Base-by-base conservation (phyloP, 2,329 filamentous ascomycete species). In the Cordyceps fumosorosea region DNA sequence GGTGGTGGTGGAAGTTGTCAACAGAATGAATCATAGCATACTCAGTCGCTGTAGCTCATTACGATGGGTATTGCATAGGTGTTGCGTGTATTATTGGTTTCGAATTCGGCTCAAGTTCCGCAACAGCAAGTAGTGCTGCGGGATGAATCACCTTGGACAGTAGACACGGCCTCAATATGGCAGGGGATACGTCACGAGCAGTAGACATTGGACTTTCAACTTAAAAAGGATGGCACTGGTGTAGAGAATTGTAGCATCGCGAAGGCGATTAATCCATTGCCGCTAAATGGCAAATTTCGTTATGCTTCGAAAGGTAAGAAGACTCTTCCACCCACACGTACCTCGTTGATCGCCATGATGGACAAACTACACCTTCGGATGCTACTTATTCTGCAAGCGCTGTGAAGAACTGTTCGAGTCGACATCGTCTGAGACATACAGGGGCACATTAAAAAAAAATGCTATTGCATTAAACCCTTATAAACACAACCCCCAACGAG, bases 381-480 rank as follows among this genome's bases (percentile, higher is more conserved):
- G 56, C 56, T 32, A 29, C 20, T 32, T 26, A 24, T 53, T 44
- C 48, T 52, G 57, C 48, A 45, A 29, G 8, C 3, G 56, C 18
- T 50, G 29, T 60, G 50, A 60, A 37, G 58, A 60, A 54, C 11
- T 40, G 24, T 59, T 51, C 24, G 40, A 54, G 50, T 42, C 50
- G 50, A 60, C 50, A 55, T 50, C 58, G 58, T 61, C 51, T 55
- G 58, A 61, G 5, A 11, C 20, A 60, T 45, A 22, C 51, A 52
- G 5, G 26, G 18, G 40, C 37, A 47, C 3, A 20, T 18, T 22
- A 18, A n/a, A 54, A 54, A 14, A 42, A 24, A 3, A 16, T 3
- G 32, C 18, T n/a, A 45, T 47, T 48, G n/a, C 26, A 40, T 53
- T n/a, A 6, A 44, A 1, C 11, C 16, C n/a, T 26, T 48, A 11